These are phyloP conservation scores for Calonectria crousiana DNA, from an alignment of 2,329 filamentous ascomycete species.

Conservation along the genomic window DNA sequence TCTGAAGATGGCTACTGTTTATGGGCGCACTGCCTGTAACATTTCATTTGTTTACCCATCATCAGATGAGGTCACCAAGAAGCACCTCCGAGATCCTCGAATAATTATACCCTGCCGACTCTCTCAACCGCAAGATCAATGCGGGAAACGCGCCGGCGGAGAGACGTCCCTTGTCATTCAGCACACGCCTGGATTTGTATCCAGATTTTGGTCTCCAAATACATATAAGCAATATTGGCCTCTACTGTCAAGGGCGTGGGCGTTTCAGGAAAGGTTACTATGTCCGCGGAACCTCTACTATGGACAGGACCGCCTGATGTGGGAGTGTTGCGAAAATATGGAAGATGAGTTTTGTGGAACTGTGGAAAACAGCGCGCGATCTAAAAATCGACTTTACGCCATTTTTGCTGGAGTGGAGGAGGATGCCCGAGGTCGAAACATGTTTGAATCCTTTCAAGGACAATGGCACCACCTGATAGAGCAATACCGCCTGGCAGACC, in stretches of 20 bases:
- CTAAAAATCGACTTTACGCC: conserved; percentile 13
- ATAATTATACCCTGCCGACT: background rate
- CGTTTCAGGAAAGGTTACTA: conserved; percentile 2
- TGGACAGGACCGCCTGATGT: conserved; percentile 8
- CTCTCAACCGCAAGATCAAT: background rate
- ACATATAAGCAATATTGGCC: conserved; percentile 14
- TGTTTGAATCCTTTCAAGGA: background rate
- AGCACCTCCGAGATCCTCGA: conserved; percentile 18
- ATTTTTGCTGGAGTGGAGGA: conserved; percentile 13
- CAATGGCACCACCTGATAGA: background rate
- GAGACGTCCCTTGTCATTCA: background rate
- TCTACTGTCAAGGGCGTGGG: conserved; percentile 11
- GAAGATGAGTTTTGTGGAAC: conserved; percentile 19
- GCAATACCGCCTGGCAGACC: background rate
- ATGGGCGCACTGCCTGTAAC: conserved; percentile 5
- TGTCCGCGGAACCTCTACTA: conserved; percentile 25
- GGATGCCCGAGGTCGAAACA: background rate
- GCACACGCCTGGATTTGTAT: background rate
- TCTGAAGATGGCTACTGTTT: conserved; percentile 7
- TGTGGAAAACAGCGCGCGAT: background rate
- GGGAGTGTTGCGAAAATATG: conserved; percentile 22
- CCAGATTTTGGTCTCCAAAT: conserved; percentile 6
- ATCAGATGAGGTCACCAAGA: background rate
- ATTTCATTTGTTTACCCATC: conserved; percentile 21
- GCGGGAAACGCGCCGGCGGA: no score